These are phyloP conservation scores for Mycena metata DNA, from an alignment of 768 basidiomycete genomes.

Conservation along the genomic window DNA sequence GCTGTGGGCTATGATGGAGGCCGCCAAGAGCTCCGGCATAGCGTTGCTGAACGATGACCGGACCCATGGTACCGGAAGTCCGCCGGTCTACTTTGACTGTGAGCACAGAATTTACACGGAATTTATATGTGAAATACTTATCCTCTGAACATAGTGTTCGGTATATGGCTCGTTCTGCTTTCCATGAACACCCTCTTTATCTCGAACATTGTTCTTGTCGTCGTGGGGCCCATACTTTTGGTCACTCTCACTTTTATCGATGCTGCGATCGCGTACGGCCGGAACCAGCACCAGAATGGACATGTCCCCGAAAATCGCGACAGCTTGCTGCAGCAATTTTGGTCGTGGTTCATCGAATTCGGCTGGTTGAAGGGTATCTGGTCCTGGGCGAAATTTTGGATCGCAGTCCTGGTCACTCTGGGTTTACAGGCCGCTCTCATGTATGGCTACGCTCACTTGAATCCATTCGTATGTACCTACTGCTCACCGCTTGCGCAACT, in stretches of 20 bases:
- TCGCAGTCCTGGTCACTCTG: constrained; percentile 62
- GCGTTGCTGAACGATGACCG: constrained; percentile 63
- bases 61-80: constrained; percentile 44
- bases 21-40: constrained; percentile 65
- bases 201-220: constrained; percentile 70
- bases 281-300: constrained; percentile 35
- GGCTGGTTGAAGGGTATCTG: constrained; percentile 52
- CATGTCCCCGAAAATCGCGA: constrained; percentile 36
- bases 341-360: constrained; percentile 44
- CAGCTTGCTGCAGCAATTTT: constrained; percentile 35
- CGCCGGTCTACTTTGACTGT: constrained; percentile 83
- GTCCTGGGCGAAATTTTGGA: constrained; percentile 74
- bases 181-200: constrained; percentile 63
- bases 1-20: constrained; percentile 87
- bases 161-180: constrained; percentile 66
- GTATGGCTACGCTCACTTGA: constrained; percentile 57
- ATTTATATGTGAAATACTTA: not conserved
- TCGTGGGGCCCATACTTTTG: constrained; percentile 72
- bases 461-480: constrained; percentile 30
- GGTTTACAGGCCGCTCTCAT: constrained; percentile 64
- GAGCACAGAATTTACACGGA: constrained; percentile 42
- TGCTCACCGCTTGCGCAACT: not conserved
- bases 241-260: constrained; percentile 55
- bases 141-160: constrained; percentile 66
- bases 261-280: constrained; percentile 17